These are phyloP conservation scores for Lasiodiplodia hormozganensis DNA, from an alignment of 2,329 filamentous ascomycete species.

Conservation along the genomic window DNA sequence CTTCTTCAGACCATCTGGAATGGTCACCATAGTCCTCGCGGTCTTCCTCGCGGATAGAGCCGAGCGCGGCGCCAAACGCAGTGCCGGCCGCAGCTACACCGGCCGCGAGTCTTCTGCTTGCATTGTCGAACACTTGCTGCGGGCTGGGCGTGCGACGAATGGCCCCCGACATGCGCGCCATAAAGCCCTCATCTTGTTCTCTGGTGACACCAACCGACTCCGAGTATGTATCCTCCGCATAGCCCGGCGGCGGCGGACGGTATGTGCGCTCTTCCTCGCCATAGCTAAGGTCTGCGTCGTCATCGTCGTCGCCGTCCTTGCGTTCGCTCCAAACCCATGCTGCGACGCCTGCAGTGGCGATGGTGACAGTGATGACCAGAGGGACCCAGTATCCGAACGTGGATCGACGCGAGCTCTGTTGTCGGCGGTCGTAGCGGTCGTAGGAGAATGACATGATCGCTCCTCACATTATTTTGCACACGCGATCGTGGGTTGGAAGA, in stretches of 20 bases:
- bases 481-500: neutral
- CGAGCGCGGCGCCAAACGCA: slow-evolving; percentile 80
- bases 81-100: slow-evolving; percentile 84
- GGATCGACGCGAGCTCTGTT: slow-evolving; percentile 57
- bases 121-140: slow-evolving; percentile 85
- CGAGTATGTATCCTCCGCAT: slow-evolving; percentile 20
- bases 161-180: slow-evolving; percentile 80
- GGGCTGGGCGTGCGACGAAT: slow-evolving; percentile 84
- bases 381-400: slow-evolving; percentile 88
- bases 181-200: slow-evolving; percentile 62
- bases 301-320: slow-evolving; percentile 68
- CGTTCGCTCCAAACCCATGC: slow-evolving; percentile 96
- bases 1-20: slow-evolving; percentile 91
- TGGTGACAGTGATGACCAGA: slow-evolving; percentile 82
- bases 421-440: slow-evolving; percentile 65
- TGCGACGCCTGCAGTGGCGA: slow-evolving; percentile 83
- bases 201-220: slow-evolving; percentile 27
- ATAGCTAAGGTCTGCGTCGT: slow-evolving; percentile 38
- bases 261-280: slow-evolving; percentile 16
- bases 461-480: slow-evolving; percentile 26
- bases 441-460: slow-evolving; percentile 55
- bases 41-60: slow-evolving; percentile 84
- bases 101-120: slow-evolving; percentile 80
- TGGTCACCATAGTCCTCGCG: slow-evolving; percentile 82
- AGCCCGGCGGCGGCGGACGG: slow-evolving; percentile 36